These are phyloP conservation scores for Phyllosticta paracitricarpa DNA, from an alignment of 2,329 filamentous ascomycete species.

Conservation along the genomic window DNA sequence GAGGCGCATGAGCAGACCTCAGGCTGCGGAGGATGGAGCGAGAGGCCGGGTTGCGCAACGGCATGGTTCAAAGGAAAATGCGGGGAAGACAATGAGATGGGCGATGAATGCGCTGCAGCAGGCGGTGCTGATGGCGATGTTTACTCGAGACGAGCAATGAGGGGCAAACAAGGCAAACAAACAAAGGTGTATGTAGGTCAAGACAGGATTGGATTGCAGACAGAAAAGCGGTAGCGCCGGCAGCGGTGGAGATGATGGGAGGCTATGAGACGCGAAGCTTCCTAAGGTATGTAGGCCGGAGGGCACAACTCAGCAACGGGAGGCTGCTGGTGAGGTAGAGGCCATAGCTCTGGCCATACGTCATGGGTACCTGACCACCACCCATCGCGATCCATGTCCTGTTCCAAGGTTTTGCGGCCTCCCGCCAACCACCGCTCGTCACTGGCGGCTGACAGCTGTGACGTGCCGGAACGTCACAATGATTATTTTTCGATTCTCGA, in stretches of 20 bases:
- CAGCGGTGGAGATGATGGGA: background rate
- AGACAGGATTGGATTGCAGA: background rate
- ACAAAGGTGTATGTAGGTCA: background rate
- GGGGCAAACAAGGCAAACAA: background rate
- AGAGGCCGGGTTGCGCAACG: constrained; percentile 25
- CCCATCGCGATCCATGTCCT: background rate
- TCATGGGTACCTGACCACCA: background rate
- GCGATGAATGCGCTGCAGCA: constrained; percentile 10
- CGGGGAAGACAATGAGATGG: constrained; percentile 13
- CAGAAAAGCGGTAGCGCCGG: background rate
- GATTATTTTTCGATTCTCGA: background rate
- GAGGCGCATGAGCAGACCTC: background rate
- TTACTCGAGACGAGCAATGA: background rate
- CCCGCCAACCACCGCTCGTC: background rate
- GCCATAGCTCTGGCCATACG: background rate
- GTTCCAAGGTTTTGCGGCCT: background rate
- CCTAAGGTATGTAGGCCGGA: background rate
- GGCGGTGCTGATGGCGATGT: background rate
- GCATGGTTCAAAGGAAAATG: constrained; percentile 16
- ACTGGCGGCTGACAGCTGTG: background rate
- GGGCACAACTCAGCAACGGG: too few relatives aligned
- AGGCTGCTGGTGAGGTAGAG: background rate
- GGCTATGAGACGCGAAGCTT: background rate
- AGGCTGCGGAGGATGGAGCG: constrained; percentile 26
- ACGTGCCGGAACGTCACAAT: background rate